Conservation (phyloP, 805 yeast genomes). For the Trichomonascus vanleenenianus region DNA sequence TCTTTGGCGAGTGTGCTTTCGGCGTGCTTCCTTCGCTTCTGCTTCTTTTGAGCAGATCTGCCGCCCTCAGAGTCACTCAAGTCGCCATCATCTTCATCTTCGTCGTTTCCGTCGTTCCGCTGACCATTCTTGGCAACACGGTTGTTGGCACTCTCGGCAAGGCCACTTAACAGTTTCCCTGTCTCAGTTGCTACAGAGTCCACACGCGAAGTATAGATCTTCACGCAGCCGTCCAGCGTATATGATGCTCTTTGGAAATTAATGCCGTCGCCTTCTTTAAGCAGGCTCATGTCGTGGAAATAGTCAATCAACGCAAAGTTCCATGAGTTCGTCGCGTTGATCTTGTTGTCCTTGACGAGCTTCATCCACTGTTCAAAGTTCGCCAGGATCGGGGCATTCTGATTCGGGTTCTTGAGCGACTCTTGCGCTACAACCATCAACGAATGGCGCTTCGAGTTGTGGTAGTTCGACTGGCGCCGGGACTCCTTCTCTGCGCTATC, state of each 20-base stretch:
- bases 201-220: slow-evolving; percentile 82
- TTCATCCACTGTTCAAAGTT: slow-evolving; percentile 75
- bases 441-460: slow-evolving; percentile 10
- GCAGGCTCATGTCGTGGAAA: slow-evolving; percentile 72
- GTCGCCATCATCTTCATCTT: slow-evolving; percentile 21
- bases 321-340: slow-evolving; percentile 83
- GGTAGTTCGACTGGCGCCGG: slow-evolving; percentile 14
- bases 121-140: slow-evolving; percentile 12
- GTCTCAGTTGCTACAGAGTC: slow-evolving; percentile 91
- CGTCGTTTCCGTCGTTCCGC: slow-evolving; percentile 18
- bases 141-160: slow-evolving; percentile 35
- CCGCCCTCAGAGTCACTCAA: slow-evolving; percentile 41
- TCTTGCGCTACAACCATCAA: slow-evolving; percentile 15
- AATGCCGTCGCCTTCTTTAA: slow-evolving; percentile 68
- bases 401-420: slow-evolving; percentile 2
- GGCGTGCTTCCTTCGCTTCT: slow-evolving; percentile 15
- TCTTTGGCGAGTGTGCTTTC: slow-evolving; percentile 26
- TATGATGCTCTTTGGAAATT: slow-evolving; percentile 89
- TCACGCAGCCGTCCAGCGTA: slow-evolving; percentile 90
- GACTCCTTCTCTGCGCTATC: slow-evolving; percentile 22
- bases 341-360: slow-evolving; percentile 75
- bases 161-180: slow-evolving; percentile 70
- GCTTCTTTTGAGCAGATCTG: slow-evolving; percentile 18
- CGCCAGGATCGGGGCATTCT: slow-evolving; percentile 19
- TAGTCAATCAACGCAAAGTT: slow-evolving; percentile 85